These are phyloP conservation scores for Arthrobotrys iridis DNA, from an alignment of 2,329 filamentous ascomycete species.

Conservation along the genomic window DNA sequence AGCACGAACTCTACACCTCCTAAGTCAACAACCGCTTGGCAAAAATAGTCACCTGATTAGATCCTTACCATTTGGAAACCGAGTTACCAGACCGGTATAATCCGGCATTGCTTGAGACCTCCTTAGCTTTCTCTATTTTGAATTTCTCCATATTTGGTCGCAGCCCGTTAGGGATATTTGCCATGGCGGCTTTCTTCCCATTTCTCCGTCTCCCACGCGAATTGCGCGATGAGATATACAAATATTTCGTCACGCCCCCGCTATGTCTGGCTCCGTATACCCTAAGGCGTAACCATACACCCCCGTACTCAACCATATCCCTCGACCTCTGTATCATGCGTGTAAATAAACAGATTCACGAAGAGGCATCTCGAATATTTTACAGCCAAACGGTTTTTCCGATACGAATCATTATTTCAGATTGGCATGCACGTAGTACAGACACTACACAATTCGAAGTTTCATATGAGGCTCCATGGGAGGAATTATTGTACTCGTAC, in stretches of 20 bases:
- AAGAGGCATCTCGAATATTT: background rate
- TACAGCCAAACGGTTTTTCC: background rate
- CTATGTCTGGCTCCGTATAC: background rate
- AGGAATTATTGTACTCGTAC: background rate
- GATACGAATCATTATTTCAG: background rate
- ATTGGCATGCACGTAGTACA: background rate
- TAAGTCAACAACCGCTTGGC: too few relatives aligned
- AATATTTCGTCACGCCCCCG: background rate
- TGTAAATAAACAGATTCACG: background rate
- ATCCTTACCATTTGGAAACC: too few relatives aligned
- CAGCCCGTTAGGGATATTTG: too few relatives aligned
- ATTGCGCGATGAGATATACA: slow-evolving; percentile 35
- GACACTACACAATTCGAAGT: background rate
- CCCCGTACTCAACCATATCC: background rate
- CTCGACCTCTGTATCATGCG: background rate
- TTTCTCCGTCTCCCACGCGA: slow-evolving; percentile 33
- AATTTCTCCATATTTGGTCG: too few relatives aligned
- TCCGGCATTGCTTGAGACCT: too few relatives aligned
- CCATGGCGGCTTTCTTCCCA: background rate
- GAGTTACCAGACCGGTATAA: too few relatives aligned
- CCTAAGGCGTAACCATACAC: background rate
- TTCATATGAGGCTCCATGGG: background rate
- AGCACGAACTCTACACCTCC: too few relatives aligned
- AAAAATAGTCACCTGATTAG: too few relatives aligned
- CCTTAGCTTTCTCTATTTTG: too few relatives aligned